Conservation (phyloP, 805 yeast species). For the Teunomyces barrocoloradensis region DNA sequence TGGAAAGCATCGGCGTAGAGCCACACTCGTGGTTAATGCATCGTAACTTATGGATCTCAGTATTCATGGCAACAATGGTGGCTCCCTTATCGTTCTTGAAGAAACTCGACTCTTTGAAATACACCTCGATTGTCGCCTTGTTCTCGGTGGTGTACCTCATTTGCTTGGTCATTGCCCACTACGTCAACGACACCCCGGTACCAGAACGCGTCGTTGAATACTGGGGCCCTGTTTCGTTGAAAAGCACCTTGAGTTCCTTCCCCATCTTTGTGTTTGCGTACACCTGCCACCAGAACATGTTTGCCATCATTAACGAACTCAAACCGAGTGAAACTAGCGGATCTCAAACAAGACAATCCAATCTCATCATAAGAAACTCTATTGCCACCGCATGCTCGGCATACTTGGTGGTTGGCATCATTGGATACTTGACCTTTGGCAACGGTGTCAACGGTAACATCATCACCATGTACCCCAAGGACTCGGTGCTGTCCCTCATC, state of each 20-base stretch:
- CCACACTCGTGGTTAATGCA: conserved; percentile 21
- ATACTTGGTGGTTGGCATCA: conserved; percentile 62
- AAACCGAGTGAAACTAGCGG: conserved; percentile 33
- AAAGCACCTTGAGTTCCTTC: conserved; percentile 54
- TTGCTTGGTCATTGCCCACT: conserved; percentile 52
- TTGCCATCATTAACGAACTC: conserved; percentile 71
- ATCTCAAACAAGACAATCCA: conserved; percentile 43
- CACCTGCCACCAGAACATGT: conserved; percentile 80
- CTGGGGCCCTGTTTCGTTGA: conserved; percentile 41
- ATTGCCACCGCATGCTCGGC: conserved; percentile 52
- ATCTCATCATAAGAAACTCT: conserved; percentile 53
- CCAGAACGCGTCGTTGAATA: conserved; percentile 18
- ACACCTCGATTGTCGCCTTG: conserved; percentile 69
- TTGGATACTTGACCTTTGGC: conserved; percentile 79
- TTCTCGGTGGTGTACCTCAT: conserved; percentile 63
- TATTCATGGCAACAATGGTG: conserved; percentile 49
- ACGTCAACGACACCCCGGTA: conserved; percentile 25
- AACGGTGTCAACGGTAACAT: conserved; percentile 62
- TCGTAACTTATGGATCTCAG: conserved; percentile 54
- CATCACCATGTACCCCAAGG: conserved; percentile 61
- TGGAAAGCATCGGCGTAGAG: conserved; percentile 34
- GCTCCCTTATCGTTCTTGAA: conserved; percentile 64
- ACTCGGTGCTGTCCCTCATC: conserved; percentile 44
- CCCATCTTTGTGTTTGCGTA: conserved; percentile 77
- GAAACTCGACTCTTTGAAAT: conserved; percentile 65